These are phyloP conservation scores for Vitrella brassicaformis DNA, from an alignment of 73 alveolate species.

Conservation along the genomic window DNA sequence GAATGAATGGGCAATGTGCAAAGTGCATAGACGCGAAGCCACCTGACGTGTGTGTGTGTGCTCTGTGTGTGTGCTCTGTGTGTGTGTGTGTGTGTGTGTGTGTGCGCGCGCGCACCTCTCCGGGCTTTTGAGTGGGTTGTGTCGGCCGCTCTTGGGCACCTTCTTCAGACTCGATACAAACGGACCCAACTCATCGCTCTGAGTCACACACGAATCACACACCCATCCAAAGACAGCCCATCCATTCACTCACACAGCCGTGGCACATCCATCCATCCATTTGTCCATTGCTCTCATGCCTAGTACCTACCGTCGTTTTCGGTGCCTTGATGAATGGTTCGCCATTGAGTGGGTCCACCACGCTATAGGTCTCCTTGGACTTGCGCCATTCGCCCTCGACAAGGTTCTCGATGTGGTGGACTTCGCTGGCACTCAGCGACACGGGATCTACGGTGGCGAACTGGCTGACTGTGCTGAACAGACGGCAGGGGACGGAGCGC, in stretches of 20 bases:
- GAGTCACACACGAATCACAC: conserved; percentile 1
- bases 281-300: no score
- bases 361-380: conserved; percentile 3
- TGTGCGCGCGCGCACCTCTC: conserved; percentile 40
- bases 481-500: no score
- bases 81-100: no score
- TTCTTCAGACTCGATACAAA: conserved; percentile 30
- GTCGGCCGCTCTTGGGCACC: conserved; percentile 71
- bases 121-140: conserved; percentile 77
- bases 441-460: not conserved
- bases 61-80: no score
- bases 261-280: no score
- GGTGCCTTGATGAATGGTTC: conserved; percentile 48
- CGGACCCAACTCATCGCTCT: conserved; percentile 42
- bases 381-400: not conserved
- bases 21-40: no score
- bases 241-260: no score
- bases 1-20: no score
- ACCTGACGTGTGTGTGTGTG: no score
- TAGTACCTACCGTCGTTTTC: conserved; percentile 2
- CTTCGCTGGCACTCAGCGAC: not conserved
- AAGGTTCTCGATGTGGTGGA: not conserved
- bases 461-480: no score
- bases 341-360: conserved; percentile 75
- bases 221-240: no score